Percentiles rank a stretch among this genome's conserved stretches.
These are phyloP conservation scores for Aspergillus pseudoterreus DNA, from an alignment of 2,329 filamentous ascomycete genomes.

Conservation along the genomic window DNA sequence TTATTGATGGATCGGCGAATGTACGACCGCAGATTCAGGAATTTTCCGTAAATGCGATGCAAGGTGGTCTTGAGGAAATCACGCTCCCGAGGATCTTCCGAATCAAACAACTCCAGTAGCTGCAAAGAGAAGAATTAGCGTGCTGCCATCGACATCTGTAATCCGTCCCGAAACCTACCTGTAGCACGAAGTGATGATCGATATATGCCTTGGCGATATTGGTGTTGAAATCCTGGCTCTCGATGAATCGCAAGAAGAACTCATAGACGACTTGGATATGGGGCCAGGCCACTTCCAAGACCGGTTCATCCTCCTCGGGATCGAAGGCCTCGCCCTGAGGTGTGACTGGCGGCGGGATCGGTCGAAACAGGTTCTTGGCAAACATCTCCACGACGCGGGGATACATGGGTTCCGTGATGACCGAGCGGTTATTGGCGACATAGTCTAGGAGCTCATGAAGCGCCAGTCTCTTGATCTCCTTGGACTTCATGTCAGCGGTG, in stretches of 20 bases:
- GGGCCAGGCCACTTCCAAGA: slow-evolving; percentile 96
- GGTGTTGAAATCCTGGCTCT: slow-evolving; percentile 99
- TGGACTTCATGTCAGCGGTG: slow-evolving; percentile 97
- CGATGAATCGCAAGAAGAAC: slow-evolving; percentile 97
- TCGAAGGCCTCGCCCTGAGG: slow-evolving; percentile 98
- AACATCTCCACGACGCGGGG: slow-evolving; percentile 99
- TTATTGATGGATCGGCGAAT: slow-evolving; percentile 99
- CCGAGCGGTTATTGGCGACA: slow-evolving; percentile 95
- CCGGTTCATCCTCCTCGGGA: slow-evolving; percentile 96
- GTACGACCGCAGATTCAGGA: slow-evolving; percentile 93
- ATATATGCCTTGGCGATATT: slow-evolving; percentile 99
- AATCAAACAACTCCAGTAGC: slow-evolving; percentile 96
- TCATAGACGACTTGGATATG: slow-evolving; percentile 99
- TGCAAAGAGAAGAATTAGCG: slow-evolving; percentile 31
- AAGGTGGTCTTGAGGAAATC: slow-evolving; percentile 98
- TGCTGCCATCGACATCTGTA: no score
- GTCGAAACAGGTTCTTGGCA: slow-evolving; percentile 94
- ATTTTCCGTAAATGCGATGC: slow-evolving; percentile 98
- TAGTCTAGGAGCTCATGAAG: slow-evolving; percentile 96
- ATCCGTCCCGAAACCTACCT: slow-evolving; percentile 40
- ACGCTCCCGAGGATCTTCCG: slow-evolving; percentile 91
- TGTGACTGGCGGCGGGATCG: slow-evolving; percentile 94
- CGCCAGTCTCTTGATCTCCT: slow-evolving; percentile 96
- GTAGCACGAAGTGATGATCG: slow-evolving; percentile 94
- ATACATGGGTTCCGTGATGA: slow-evolving; percentile 99